phyloP scores from a whole-genome alignment of 345 rosid species.

The Arabis alpina region DNA sequence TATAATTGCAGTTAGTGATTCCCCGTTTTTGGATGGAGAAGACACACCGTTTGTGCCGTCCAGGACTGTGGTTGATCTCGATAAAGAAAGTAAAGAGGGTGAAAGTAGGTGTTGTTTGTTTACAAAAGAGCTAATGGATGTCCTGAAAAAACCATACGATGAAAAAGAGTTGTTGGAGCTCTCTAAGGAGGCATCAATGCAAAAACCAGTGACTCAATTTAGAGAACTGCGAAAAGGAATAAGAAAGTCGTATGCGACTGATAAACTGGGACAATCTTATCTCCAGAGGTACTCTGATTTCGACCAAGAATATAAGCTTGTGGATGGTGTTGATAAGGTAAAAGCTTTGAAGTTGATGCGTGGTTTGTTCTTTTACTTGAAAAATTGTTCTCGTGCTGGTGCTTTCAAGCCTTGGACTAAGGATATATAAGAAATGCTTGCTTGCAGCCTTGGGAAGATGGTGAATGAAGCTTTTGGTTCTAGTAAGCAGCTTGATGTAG shows the following conservation, averaged over 20 bases:
- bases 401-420: constrained; percentile 38
- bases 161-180: constrained; percentile 26
- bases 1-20: constrained; percentile 32
- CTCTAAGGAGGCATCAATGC: constrained; percentile 17
- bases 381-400: constrained; percentile 32
- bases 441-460: constrained; percentile 6
- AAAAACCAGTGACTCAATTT: constrained; percentile 19
- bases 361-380: constrained; percentile 43
- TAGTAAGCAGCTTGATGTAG: constrained; percentile 13
- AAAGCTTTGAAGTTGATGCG: constrained; percentile 29
- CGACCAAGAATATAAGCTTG: constrained; percentile 27
- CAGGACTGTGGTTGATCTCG: constrained; percentile 37
- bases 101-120: not conserved
- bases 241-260: constrained; percentile 19
- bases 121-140: constrained; percentile 22
- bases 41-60: constrained; percentile 35
- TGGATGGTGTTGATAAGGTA: constrained; percentile 25
- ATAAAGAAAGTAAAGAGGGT: constrained; percentile 16
- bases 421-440: constrained; percentile 2
- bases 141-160: constrained; percentile 26
- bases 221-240: constrained; percentile 39
- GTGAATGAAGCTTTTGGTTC: constrained; percentile 14
- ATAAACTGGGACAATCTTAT: constrained; percentile 28
- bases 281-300: constrained; percentile 33
- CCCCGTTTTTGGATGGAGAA: constrained; percentile 24